phyloP scores from a whole-genome alignment of 768 basidiomycete genomes.

The Nevesoporus exiguus region DNA sequence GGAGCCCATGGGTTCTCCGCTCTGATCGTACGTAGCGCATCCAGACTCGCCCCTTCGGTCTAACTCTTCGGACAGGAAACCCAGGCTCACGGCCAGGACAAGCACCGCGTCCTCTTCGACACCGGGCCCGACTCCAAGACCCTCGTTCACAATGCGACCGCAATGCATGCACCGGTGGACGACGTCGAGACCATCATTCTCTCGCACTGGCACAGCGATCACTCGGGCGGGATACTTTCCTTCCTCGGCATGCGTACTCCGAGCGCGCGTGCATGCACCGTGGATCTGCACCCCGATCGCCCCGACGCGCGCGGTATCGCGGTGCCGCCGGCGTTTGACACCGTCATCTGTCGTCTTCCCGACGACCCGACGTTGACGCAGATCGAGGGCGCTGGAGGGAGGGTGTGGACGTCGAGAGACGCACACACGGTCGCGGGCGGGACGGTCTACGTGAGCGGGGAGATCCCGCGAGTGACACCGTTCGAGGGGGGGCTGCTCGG shows the following conservation, averaged over 20 bases:
- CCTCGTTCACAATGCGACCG: slow-evolving; percentile 66
- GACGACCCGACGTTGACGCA: slow-evolving; percentile 69
- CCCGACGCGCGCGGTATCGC: slow-evolving; percentile 75
- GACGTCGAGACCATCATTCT: slow-evolving; percentile 60
- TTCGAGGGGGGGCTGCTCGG: slow-evolving; percentile 71
- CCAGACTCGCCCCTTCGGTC: not conserved
- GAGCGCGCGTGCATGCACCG: slow-evolving; percentile 36
- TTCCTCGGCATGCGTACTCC: slow-evolving; percentile 49
- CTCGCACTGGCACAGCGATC: slow-evolving; percentile 81
- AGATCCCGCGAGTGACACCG: slow-evolving; percentile 66
- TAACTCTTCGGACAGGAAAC: slow-evolving; percentile 46
- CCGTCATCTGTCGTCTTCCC: slow-evolving; percentile 56
- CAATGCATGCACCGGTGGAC: slow-evolving; percentile 53
- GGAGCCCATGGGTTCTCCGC: slow-evolving; percentile 86
- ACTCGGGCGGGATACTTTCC: slow-evolving; percentile 69
- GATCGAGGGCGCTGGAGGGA: slow-evolving; percentile 53
- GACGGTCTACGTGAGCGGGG: slow-evolving; percentile 75
- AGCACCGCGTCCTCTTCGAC: slow-evolving; percentile 71
- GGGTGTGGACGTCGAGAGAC: slow-evolving; percentile 50
- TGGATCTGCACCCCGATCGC: slow-evolving; percentile 77
- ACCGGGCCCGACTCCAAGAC: slow-evolving; percentile 77
- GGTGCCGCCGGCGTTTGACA: slow-evolving; percentile 55
- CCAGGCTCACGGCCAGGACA: slow-evolving; percentile 39
- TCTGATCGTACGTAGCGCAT: slow-evolving; percentile 53
- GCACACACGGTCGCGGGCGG: slow-evolving; percentile 65